A percentile compares a stretch with the other conserved stretches of the same genome.
Evolutionary conservation across 108 stramenopile genomes (phyloP).

Genomic region (Skeletonema tropicum): DNA sequence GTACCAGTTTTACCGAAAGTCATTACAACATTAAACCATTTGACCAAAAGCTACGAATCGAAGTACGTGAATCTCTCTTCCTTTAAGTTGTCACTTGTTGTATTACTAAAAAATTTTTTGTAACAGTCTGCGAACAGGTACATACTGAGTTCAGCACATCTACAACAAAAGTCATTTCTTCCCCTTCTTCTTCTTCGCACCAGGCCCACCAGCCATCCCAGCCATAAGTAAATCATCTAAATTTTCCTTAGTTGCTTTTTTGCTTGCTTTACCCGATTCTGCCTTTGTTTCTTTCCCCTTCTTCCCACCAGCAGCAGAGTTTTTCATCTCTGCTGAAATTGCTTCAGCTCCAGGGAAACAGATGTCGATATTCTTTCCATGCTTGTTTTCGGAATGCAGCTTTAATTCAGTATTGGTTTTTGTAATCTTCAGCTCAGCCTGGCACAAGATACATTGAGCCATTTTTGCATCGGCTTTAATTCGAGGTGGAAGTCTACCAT

Average conservation of each 20-base stretch:
- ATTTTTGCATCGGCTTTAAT: conserved; percentile 45
- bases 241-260: conserved; percentile 37
- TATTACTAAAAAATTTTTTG: no score
- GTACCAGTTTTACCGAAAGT: no score
- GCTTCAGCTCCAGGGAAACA: conserved; percentile 54
- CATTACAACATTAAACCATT: no score
- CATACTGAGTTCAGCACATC: not conserved
- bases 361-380: conserved; percentile 52
- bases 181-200: conserved; percentile 40
- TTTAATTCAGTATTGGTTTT: conserved; percentile 68
- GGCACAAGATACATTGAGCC: conserved; percentile 43
- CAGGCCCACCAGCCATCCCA: conserved; percentile 30
- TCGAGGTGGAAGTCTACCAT: conserved; percentile 41
- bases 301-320: conserved; percentile 13
- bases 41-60: no score
- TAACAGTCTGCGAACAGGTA: no score
- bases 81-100: no score
- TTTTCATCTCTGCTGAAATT: conserved; percentile 38
- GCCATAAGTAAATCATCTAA: conserved; percentile 54
- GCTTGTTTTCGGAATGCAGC: conserved; percentile 50
- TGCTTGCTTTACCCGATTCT: conserved; percentile 19
- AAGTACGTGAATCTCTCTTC: no score
- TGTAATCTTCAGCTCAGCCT: conserved; percentile 49
- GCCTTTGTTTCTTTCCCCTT: conserved; percentile 9
- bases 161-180: conserved; percentile 22